Evolutionary conservation across 495 filamentous ascomycete species (phyloP), one percentile per base, ranked within the genome.

Genomic region (Daldinia decipiens): DNA sequence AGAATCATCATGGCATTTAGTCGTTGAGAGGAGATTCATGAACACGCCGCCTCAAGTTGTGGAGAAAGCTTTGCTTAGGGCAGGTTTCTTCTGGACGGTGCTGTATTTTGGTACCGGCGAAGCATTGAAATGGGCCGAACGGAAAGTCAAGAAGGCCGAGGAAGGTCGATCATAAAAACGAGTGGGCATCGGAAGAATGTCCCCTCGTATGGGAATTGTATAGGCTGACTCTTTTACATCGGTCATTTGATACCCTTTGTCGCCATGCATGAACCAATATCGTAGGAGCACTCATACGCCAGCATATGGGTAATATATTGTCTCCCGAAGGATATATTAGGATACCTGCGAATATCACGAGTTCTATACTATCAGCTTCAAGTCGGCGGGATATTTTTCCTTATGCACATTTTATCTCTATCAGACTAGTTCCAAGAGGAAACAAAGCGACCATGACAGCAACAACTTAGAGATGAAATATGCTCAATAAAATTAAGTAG

Each of bases 81-180:
- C 65, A 13, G 26, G 29, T 4, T 5, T 67, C 13, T 53, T 36
- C n/a, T 72, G 68, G 72, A 50, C 71, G 5, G 3, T 13, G 5
- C 0, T 74, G 19, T 72, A 66, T 43, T 9, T 64, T 19, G 51
- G n/a, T 24, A 72, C 62, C 27, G 29, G 3, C 5, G 24, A 47
- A 32, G 29, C 53, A 31, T n/a, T 74, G 39, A 50, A 51, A 40
- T 76, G 74, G 74, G 72, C 74, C 11, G 62, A 71, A 19, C 56
- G 68, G 65, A 68, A 26, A 62, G 59, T 72, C 34, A 13, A 15
- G 12, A 54, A 64, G 24, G 40, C 45, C 19, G 29, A 55, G 19
- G 38, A 59, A 51, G 47, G 40, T 9, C 15, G 11, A 26, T 17
- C 50, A 31, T 43, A 19, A 55, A 34, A 63, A 36, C 27, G 27